Base-by-base conservation (phyloP, 805 yeast genomes). In the Sugiyamaella chiloensis region DNA sequence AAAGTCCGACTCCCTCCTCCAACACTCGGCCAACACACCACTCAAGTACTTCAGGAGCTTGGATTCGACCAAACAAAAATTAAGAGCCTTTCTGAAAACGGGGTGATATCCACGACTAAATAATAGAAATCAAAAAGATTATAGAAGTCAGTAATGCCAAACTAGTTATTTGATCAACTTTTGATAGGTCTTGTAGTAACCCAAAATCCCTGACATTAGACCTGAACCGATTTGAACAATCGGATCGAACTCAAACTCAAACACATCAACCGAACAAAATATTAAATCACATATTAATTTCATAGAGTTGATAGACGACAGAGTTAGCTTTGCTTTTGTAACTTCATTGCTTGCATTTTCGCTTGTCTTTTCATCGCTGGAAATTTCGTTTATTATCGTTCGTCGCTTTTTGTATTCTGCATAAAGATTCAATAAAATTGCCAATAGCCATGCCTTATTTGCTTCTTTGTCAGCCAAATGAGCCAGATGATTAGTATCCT, bases 11-110 rank as follows among this genome's bases (percentile, higher is more conserved):
- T 46, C 3, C 57, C 72, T 6, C 73, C 74, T 5, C 74, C 74
- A 2, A 51, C 60, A 12, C 57, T 70, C 16, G 74, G 73, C 12
- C 63, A 69, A 55, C 73, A 69, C 51, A 66, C 71, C 1, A 42
- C 29, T 9, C 69, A 65, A 45, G 56, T 69, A 2, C 51, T 70
- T 40, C 32, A 21, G 5, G 61, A 53, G 26, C 40, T 58, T 19
- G 66, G 64, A 2, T 48, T 49, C 19, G 21, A 50, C n/a, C 43
- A 34, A 2, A 52, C 52, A 2, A 56, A 53, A 11, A 58, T 69
- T 27, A 52, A 37, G 16, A 54, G 46, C 19, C 53, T 68, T 16
- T 45, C 47, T 4, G 35, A 35, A 1, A 55, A 56, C 34, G 68
- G 66, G 6, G 62, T 61, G 7, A 40, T 46, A 12, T 48, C 44